Evolutionary conservation across 768 basidiomycete genomes (phyloP).

Genomic region (Sutorius australiensis): DNA sequence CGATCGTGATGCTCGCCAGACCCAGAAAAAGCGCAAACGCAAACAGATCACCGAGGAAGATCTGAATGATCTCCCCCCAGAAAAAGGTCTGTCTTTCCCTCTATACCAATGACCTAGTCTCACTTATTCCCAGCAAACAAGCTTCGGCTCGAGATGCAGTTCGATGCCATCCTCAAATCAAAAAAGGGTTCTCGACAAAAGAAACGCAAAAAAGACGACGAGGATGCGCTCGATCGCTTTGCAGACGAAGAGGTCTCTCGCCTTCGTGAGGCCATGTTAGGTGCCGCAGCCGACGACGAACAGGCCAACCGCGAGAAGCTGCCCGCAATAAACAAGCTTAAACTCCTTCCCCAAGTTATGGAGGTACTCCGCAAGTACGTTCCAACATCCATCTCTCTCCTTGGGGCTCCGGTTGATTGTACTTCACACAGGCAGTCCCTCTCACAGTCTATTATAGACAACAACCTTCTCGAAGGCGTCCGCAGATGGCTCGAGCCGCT

Average conservation of each 20-base stretch:
- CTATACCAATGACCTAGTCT: background rate
- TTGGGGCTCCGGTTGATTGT: background rate
- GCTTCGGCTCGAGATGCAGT: constrained; percentile 72
- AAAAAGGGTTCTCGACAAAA: constrained; percentile 64
- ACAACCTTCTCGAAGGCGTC: constrained; percentile 89
- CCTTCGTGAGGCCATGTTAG: constrained; percentile 85
- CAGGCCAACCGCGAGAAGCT: constrained; percentile 73
- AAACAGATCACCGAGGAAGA: constrained; percentile 62
- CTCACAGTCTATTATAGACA: constrained; percentile 91
- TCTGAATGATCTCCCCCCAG: constrained; percentile 64
- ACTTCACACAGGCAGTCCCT: constrained; percentile 63
- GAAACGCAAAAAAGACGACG: constrained; percentile 73
- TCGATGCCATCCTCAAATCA: constrained; percentile 83
- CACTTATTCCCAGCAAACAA: constrained; percentile 55
- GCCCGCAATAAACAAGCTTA: constrained; percentile 83
- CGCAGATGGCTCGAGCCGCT: constrained; percentile 92
- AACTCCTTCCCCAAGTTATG: constrained; percentile 85
- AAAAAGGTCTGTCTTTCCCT: constrained; percentile 55
- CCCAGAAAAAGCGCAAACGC: constrained; percentile 55
- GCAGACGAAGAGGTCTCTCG: constrained; percentile 89
- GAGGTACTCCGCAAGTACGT: constrained; percentile 87
- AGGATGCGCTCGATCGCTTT: constrained; percentile 78
- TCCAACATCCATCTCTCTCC: background rate
- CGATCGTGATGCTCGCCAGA: constrained; percentile 35
- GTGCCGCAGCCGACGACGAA: constrained; percentile 81